Conservation (phyloP, 352 stramenopile species). For the Phytophthora tubulina region DNA sequence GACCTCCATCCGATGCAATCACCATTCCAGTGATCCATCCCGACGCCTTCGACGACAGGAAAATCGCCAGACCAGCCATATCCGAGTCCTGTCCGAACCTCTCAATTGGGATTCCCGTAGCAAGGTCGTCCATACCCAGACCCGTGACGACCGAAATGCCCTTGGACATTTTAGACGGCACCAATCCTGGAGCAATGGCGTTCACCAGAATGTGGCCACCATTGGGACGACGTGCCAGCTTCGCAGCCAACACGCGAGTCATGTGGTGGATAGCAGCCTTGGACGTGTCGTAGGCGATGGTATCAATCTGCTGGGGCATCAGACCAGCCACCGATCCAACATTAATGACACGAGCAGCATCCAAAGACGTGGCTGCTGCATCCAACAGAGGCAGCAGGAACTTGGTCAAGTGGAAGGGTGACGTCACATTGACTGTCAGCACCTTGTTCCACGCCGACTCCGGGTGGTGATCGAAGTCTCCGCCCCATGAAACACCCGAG, state of each 20-base stretch:
- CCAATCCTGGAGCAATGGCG: constrained; percentile 93
- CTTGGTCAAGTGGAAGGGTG: constrained; percentile 94
- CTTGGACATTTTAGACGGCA: constrained; percentile 93
- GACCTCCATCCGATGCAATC: constrained; percentile 93
- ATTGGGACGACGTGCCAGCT: constrained; percentile 87
- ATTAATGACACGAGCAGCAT: constrained; percentile 79
- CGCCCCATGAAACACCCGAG: constrained; percentile 73
- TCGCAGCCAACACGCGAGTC: constrained; percentile 92
- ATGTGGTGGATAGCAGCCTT: constrained; percentile 96
- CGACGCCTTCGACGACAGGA: constrained; percentile 90
- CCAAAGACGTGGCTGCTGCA: constrained; percentile 52
- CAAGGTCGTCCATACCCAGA: constrained; percentile 66
- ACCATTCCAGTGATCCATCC: constrained; percentile 94
- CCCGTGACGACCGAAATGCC: constrained; percentile 68
- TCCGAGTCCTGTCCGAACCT: constrained; percentile 89
- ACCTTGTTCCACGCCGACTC: constrained; percentile 93
- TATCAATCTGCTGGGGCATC: constrained; percentile 86
- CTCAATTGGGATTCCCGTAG: constrained; percentile 78
- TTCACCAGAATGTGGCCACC: constrained; percentile 95
- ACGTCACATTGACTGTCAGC: constrained; percentile 96
- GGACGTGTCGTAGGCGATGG: constrained; percentile 94
- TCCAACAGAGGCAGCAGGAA: constrained; percentile 93
- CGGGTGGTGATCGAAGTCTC: constrained; percentile 45
- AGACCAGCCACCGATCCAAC: constrained; percentile 83
- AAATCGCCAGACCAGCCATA: constrained; percentile 95